Evolutionary conservation across 768 basidiomycete genomes (phyloP).

Genomic region (Hebeloma cylindrosporum): DNA sequence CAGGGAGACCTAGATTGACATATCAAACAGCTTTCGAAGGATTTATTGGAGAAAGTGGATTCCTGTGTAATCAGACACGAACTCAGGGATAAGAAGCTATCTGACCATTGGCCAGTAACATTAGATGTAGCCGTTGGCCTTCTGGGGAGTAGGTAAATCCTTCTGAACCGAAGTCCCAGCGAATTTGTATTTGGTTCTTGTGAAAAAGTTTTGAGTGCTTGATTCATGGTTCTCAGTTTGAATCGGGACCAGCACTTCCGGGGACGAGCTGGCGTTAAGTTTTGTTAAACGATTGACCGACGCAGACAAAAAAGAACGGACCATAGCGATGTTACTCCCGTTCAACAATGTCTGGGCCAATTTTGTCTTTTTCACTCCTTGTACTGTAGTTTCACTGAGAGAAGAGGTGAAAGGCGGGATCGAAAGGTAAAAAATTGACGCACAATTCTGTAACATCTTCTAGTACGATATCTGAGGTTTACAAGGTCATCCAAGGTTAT

Average conservation of each 20-base stretch:
- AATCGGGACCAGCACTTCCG: slow-evolving; percentile 36
- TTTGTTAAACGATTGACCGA: neutral
- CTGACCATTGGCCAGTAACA: slow-evolving; percentile 12
- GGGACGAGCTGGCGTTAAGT: slow-evolving; percentile 35
- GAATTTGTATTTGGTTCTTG: too few species aligned
- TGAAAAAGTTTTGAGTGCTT: too few species aligned
- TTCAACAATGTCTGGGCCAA: slow-evolving; percentile 88
- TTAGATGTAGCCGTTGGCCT: slow-evolving; percentile 7
- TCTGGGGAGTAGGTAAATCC: too few species aligned
- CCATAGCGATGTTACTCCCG: slow-evolving; percentile 97
- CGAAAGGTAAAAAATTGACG: slow-evolving; percentile 28
- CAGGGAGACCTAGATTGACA: neutral
- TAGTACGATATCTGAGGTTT: slow-evolving; percentile 76
- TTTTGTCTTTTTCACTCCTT: slow-evolving; percentile 77
- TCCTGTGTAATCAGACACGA: slow-evolving; percentile 9
- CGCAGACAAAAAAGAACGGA: slow-evolving; percentile 32
- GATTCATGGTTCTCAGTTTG: slow-evolving; percentile 4
- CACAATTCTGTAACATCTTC: slow-evolving; percentile 98
- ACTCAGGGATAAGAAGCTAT: slow-evolving; percentile 8
- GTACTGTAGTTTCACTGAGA: slow-evolving; percentile 78
- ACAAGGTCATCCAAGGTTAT: slow-evolving; percentile 3
- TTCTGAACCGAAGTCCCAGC: too few species aligned
- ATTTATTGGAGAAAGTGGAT: slow-evolving; percentile 4
- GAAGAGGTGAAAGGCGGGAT: slow-evolving; percentile 1
- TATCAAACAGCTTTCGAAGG: slow-evolving; percentile 1